These are phyloP conservation scores for Penicillium sumatraense DNA, from an alignment of 2,329 filamentous ascomycete genomes.

Conservation along the genomic window DNA sequence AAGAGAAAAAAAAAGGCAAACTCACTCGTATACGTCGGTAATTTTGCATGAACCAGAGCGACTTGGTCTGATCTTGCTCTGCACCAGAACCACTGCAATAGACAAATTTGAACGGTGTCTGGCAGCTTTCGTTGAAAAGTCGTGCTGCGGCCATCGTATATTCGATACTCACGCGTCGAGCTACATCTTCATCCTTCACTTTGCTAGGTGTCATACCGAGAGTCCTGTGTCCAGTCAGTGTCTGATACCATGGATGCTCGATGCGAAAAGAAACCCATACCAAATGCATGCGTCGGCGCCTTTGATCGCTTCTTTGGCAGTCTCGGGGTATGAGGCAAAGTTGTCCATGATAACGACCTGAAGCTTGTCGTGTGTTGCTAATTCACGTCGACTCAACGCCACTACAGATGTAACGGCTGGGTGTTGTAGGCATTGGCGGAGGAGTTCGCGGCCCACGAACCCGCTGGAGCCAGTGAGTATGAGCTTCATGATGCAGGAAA, in stretches of 20 bases:
- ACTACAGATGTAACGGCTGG: slow-evolving; percentile 57
- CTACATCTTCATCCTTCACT: slow-evolving; percentile 7
- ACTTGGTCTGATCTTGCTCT: slow-evolving; percentile 22
- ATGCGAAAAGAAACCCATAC: slow-evolving; percentile 22
- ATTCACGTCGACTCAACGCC: slow-evolving; percentile 55
- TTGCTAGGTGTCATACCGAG: slow-evolving; percentile 20
- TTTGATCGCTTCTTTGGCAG: slow-evolving; percentile 46
- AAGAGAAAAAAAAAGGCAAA: neutral
- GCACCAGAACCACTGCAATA: slow-evolving; percentile 22
- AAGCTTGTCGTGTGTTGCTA: slow-evolving; percentile 53
- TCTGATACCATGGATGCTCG: neutral
- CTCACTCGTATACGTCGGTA: slow-evolving; percentile 23
- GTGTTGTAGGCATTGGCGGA: slow-evolving; percentile 56
- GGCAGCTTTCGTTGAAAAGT: slow-evolving; percentile 7
- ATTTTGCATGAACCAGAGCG: slow-evolving; percentile 22
- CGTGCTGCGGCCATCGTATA: slow-evolving; percentile 11
- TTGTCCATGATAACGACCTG: slow-evolving; percentile 58
- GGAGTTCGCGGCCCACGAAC: slow-evolving; percentile 45
- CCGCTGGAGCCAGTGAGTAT: slow-evolving; percentile 24
- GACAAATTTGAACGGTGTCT: slow-evolving; percentile 21
- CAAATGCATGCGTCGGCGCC: slow-evolving; percentile 54
- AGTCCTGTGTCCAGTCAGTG: neutral
- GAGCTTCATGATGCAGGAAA: slow-evolving; percentile 16
- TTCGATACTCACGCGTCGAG: slow-evolving; percentile 13
- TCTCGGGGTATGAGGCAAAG: slow-evolving; percentile 57